A percentile compares a stretch with the other conserved stretches of the same genome.
These are phyloP conservation scores for Bolboschoenoplectus hybrid DNA, from an alignment of 202 grass and related monocot species.

Conservation along the genomic window DNA sequence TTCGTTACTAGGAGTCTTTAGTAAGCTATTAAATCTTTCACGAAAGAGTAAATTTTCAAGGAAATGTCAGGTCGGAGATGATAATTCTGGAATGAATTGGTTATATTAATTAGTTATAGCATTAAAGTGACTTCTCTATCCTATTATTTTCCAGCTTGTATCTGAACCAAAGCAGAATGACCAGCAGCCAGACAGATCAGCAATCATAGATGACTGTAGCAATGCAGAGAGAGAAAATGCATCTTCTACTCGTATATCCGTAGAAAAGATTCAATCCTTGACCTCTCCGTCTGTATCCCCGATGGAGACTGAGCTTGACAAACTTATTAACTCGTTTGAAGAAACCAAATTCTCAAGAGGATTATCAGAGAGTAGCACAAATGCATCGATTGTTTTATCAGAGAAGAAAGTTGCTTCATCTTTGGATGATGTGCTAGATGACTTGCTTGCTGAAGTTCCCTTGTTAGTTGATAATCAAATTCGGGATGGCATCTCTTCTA, in stretches of 20 bases:
- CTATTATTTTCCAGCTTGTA: conserved; percentile 45
- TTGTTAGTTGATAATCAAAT: neutral
- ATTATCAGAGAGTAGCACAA: conserved; percentile 24
- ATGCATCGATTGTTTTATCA: conserved; percentile 14
- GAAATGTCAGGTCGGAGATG: neutral
- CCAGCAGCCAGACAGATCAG: conserved; percentile 21
- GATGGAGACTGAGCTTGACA: conserved; percentile 52
- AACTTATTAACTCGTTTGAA: conserved; percentile 61
- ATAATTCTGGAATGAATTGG: neutral
- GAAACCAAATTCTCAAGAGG: conserved; percentile 52
- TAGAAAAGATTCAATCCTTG: conserved; percentile 36
- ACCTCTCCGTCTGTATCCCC: conserved; percentile 21
- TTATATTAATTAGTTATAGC: neutral
- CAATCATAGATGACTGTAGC: neutral
- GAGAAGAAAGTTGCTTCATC: conserved; percentile 16
- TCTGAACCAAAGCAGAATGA: conserved; percentile 43
- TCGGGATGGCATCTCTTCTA: neutral
- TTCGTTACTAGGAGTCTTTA: neutral
- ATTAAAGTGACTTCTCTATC: conserved; percentile 15
- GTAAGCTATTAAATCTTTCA: neutral
- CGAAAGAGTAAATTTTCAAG: neutral
- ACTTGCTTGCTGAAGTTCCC: conserved; percentile 61
- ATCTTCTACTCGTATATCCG: conserved; percentile 31
- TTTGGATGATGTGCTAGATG: conserved; percentile 61
- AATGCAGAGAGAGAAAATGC: conserved; percentile 35